phyloP scores from a whole-genome alignment of 768 basidiomycete genomes.

The Podaxis mareebaensis region DNA sequence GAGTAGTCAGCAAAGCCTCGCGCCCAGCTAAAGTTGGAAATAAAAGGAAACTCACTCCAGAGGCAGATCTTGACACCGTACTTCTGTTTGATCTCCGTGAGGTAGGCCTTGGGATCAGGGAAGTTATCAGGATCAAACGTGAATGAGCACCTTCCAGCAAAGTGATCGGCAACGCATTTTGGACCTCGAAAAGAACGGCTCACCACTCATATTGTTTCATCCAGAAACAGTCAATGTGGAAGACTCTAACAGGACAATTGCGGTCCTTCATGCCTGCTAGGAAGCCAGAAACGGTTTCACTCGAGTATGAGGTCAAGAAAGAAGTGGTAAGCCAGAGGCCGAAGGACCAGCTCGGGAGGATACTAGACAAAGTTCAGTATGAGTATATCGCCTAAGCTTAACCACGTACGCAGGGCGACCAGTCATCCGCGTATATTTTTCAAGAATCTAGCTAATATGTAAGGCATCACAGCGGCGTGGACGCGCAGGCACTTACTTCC shows the following conservation, averaged over 20 bases:
- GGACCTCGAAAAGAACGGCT: slow-evolving; percentile 11
- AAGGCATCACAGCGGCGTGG: not conserved
- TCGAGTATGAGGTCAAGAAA: slow-evolving; percentile 71
- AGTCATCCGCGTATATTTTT: slow-evolving; percentile 60
- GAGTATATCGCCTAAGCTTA: not conserved
- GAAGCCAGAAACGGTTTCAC: slow-evolving; percentile 67
- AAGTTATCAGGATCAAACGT: slow-evolving; percentile 78
- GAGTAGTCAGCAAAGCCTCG: not conserved
- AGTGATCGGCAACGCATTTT: slow-evolving; percentile 22
- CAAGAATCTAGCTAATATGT: slow-evolving; percentile 45
- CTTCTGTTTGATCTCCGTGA: slow-evolving; percentile 57
- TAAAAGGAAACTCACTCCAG: slow-evolving; percentile 50
- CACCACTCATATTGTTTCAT: slow-evolving; percentile 73
- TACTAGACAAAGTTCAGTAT: slow-evolving; percentile 37
- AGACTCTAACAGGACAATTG: slow-evolving; percentile 63
- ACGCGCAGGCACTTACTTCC: slow-evolving; percentile 40
- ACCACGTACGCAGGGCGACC: slow-evolving; percentile 56
- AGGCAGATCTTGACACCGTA: slow-evolving; percentile 73
- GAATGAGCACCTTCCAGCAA: slow-evolving; percentile 59
- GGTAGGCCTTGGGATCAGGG: slow-evolving; percentile 68
- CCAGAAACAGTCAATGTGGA: slow-evolving; percentile 80
- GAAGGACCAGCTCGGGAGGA: slow-evolving; percentile 74
- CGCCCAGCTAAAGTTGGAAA: not conserved
- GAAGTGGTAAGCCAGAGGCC: slow-evolving; percentile 80
- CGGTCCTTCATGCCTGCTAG: slow-evolving; percentile 70